Evolutionary conservation across 2,329 filamentous ascomycete species (phyloP).

Genomic region (Colletotrichum navitas): DNA sequence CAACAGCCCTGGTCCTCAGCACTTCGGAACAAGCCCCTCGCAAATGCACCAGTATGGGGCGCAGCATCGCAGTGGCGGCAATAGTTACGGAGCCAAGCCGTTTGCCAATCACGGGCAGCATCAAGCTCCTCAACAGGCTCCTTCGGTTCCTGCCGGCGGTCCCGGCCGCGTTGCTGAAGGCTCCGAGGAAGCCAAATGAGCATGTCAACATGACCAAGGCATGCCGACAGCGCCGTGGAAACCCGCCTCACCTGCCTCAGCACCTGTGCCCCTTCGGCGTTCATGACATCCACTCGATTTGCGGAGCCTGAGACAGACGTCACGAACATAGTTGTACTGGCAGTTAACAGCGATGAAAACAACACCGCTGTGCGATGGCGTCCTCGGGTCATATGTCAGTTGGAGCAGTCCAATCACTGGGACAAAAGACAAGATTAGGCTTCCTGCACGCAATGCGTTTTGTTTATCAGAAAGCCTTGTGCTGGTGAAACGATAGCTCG

Average conservation of each 20-base stretch:
- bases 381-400: not conserved
- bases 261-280: slow-evolving; percentile 20
- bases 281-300: not conserved
- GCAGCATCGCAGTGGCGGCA: slow-evolving; percentile 70
- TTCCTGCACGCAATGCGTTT: slow-evolving; percentile 22
- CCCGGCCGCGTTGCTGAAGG: slow-evolving; percentile 53
- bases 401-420: not conserved
- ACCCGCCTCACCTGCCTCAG: not conserved
- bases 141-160: slow-evolving; percentile 51
- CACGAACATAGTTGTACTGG: not conserved
- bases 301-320: slow-evolving; percentile 13
- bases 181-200: slow-evolving; percentile 61
- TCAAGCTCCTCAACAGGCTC: slow-evolving; percentile 58
- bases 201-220: slow-evolving; percentile 28
- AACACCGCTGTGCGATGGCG: not conserved
- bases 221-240: slow-evolving; percentile 21
- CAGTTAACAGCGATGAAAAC: slow-evolving; percentile 11
- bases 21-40: slow-evolving; percentile 75
- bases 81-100: slow-evolving; percentile 65
- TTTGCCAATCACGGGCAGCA: slow-evolving; percentile 52
- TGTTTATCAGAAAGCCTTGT: slow-evolving; percentile 17
- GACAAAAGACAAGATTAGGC: slow-evolving; percentile 8
- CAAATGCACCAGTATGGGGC: slow-evolving; percentile 73
- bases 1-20: slow-evolving; percentile 69
- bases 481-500: slow-evolving; percentile 5